Conservation (phyloP, 208 protist species). For the Trypanosoma vivax region DNA sequence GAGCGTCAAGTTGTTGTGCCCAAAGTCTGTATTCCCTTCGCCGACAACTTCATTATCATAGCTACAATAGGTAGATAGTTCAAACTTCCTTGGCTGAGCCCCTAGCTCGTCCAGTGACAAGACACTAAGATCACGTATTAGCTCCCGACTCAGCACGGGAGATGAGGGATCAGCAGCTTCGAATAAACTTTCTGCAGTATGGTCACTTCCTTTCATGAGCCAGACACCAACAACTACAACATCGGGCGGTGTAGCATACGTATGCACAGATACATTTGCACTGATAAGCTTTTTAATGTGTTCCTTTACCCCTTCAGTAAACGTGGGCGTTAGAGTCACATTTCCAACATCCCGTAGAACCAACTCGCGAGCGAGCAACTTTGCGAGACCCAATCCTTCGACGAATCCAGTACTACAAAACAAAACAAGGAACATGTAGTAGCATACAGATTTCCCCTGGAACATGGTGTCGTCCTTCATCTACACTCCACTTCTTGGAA, state of each 20-base stretch:
- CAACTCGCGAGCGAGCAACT: slow-evolving; percentile 33
- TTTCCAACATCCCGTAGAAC: slow-evolving; percentile 27
- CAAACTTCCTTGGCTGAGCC: slow-evolving; percentile 33
- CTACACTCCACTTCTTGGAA: too few relatives aligned
- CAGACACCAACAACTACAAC: slow-evolving; percentile 34
- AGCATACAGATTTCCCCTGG: slow-evolving; percentile 16
- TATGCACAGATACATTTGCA: slow-evolving; percentile 7
- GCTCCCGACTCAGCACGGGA: too few relatives aligned
- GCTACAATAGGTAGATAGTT: slow-evolving; percentile 29
- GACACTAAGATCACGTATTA: slow-evolving; percentile 29
- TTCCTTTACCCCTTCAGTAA: slow-evolving; percentile 16
- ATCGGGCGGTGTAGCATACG: slow-evolving; percentile 22
- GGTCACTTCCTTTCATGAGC: slow-evolving; percentile 28
- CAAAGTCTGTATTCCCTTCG: neutral
- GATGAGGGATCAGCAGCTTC: too few relatives aligned
- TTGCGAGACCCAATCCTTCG: slow-evolving; percentile 7
- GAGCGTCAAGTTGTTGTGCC: slow-evolving; percentile 17
- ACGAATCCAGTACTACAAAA: neutral
- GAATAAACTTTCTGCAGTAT: too few relatives aligned
- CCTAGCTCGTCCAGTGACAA: slow-evolving; percentile 24
- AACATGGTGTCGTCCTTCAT: too few relatives aligned
- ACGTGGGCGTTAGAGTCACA: slow-evolving; percentile 16
- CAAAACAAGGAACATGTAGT: slow-evolving; percentile 10
- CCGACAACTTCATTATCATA: slow-evolving; percentile 11
- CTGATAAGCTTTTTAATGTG: slow-evolving; percentile 24